Conservation (phyloP, 345 rosid species). For the Salix koriyanagi region DNA sequence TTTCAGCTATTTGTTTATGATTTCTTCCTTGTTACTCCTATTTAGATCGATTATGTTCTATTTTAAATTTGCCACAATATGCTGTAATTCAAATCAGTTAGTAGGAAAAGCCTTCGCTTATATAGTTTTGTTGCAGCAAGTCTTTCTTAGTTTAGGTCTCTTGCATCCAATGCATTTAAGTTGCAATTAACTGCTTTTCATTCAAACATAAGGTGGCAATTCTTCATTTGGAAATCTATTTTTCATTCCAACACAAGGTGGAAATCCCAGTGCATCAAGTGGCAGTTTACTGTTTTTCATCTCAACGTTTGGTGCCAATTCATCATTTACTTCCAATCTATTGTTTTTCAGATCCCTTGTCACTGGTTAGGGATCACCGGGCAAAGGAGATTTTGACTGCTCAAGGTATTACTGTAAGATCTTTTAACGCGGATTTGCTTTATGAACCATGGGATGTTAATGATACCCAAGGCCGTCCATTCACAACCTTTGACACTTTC, state of each 20-base stretch:
- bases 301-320: neutral
- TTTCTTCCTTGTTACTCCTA: neutral
- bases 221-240: neutral
- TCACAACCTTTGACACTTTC: constrained; percentile 68
- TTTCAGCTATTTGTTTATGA: neutral
- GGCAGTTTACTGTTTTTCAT: constrained; percentile 28
- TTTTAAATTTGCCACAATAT: neutral
- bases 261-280: neutral
- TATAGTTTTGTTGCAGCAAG: neutral
- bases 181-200: constrained; percentile 27
- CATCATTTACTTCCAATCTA: neutral
- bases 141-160: neutral
- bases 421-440: constrained; percentile 92
- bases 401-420: constrained; percentile 67
- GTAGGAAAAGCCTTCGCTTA: neutral
- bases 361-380: constrained; percentile 90
- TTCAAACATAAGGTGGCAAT: neutral
- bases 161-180: neutral
- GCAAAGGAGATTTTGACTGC: constrained; percentile 73
- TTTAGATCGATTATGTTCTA: constrained; percentile 2
- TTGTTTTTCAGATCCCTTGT: constrained; percentile 61
- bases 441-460: constrained; percentile 98
- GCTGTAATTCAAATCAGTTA: neutral
- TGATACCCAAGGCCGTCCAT: constrained; percentile 72
- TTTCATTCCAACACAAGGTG: neutral